phyloP scores from a whole-genome alignment of 2,329 filamentous ascomycete species.

The Colletotrichum sp. region DNA sequence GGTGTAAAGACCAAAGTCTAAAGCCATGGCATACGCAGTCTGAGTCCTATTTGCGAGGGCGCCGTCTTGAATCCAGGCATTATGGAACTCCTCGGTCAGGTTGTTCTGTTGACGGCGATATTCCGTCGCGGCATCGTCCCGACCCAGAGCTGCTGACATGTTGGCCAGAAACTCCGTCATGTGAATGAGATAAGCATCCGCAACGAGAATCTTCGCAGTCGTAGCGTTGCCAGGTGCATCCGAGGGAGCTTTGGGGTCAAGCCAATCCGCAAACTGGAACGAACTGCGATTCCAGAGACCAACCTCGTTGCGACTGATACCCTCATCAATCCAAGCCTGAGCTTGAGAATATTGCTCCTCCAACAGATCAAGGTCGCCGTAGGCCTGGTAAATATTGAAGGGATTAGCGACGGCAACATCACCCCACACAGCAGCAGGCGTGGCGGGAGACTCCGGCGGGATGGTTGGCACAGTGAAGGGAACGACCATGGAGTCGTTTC shows the following conservation, averaged over 20 bases:
- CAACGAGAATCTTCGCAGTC: constrained; percentile 45
- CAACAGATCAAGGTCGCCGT: constrained; percentile 40
- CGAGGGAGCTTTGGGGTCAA: constrained; percentile 50
- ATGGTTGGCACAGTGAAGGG: constrained; percentile 33
- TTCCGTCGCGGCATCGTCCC: constrained; percentile 26
- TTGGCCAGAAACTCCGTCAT: constrained; percentile 41
- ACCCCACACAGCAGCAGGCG: constrained; percentile 44
- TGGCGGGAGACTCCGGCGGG: constrained; percentile 23
- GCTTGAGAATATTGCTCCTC: constrained; percentile 43
- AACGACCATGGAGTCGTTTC: constrained; percentile 24
- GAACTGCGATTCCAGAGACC: constrained; percentile 43
- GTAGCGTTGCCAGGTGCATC: constrained; percentile 41
- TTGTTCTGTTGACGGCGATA: constrained; percentile 25
- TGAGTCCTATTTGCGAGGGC: constrained; percentile 41
- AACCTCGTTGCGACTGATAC: constrained; percentile 33
- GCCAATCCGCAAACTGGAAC: constrained; percentile 51
- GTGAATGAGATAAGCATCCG: constrained; percentile 51
- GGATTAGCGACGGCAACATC: constrained; percentile 46
- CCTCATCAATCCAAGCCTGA: constrained; percentile 42
- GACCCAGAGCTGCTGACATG: constrained; percentile 36
- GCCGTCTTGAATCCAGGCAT: constrained; percentile 34
- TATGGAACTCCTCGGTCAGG: constrained; percentile 31
- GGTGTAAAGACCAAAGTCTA: constrained; percentile 41
- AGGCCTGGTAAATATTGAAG: constrained; percentile 43
- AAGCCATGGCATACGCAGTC: constrained; percentile 40